These are phyloP conservation scores for Trichoderma asperelloides DNA, from an alignment of 495 filamentous ascomycete genomes.

Conservation along the genomic window DNA sequence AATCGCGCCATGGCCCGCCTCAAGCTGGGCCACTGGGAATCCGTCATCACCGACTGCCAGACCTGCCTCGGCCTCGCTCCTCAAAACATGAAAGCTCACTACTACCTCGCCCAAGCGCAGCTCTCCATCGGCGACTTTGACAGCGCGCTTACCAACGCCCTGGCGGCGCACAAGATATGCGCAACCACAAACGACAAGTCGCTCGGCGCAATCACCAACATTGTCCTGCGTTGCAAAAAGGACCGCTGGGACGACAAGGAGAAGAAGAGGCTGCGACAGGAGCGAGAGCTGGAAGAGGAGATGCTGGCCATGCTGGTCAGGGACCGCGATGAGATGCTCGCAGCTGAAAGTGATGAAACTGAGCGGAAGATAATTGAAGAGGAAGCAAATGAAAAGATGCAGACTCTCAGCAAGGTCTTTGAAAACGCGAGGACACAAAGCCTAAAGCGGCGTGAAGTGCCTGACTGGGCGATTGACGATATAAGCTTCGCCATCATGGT, in stretches of 20 bases:
- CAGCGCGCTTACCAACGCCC: slow-evolving; percentile 63
- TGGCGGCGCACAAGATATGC: slow-evolving; percentile 66
- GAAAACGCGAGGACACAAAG: slow-evolving; percentile 43
- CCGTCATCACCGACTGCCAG: slow-evolving; percentile 71
- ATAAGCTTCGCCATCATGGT: slow-evolving; percentile 91
- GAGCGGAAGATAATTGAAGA: slow-evolving; percentile 43
- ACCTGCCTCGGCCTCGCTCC: slow-evolving; percentile 58
- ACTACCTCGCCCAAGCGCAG: slow-evolving; percentile 76
- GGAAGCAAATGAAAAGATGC: slow-evolving; percentile 51
- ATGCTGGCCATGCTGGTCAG: slow-evolving; percentile 33
- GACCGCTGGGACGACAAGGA: slow-evolving; percentile 56
- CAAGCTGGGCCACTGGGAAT: slow-evolving; percentile 59
- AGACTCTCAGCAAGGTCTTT: slow-evolving; percentile 50
- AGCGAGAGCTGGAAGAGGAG: slow-evolving; percentile 46
- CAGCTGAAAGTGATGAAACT: slow-evolving; percentile 29
- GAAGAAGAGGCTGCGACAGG: slow-evolving; percentile 33
- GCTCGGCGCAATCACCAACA: slow-evolving; percentile 52
- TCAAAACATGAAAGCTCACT: slow-evolving; percentile 71
- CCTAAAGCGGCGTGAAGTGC: slow-evolving; percentile 57
- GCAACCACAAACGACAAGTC: slow-evolving; percentile 47
- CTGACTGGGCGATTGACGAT: slow-evolving; percentile 79
- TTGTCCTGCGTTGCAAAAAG: slow-evolving; percentile 74
- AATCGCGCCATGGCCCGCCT: slow-evolving; percentile 85
- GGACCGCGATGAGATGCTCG: slow-evolving; percentile 22
- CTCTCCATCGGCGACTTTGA: slow-evolving; percentile 63